Conservation (phyloP, 768 basidiomycete species). For the Porphyrellus cyaneotinctus region DNA sequence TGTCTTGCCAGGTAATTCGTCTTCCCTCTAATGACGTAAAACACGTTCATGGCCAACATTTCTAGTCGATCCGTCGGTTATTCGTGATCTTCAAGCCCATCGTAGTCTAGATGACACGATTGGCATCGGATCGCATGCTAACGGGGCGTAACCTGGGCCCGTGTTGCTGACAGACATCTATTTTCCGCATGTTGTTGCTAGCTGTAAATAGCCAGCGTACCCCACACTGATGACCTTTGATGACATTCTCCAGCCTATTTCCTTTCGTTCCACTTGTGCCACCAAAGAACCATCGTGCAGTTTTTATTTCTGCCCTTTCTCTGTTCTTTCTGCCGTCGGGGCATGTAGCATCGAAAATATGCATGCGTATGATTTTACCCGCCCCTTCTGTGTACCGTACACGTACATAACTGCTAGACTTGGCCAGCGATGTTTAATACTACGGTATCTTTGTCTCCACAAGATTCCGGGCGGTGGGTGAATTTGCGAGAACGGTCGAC, state of each 20-base stretch:
- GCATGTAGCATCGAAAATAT: slow-evolving; percentile 24
- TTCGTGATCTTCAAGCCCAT: slow-evolving; percentile 85
- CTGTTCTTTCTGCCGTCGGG: slow-evolving; percentile 9
- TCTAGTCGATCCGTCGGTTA: slow-evolving; percentile 81
- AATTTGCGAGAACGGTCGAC: not conserved
- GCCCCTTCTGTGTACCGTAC: slow-evolving; percentile 20
- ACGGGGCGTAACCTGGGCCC: slow-evolving; percentile 23
- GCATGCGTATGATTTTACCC: slow-evolving; percentile 27
- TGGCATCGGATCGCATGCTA: slow-evolving; percentile 29
- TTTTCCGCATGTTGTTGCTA: slow-evolving; percentile 15
- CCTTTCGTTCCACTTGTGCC: slow-evolving; percentile 17
- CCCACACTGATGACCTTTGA: slow-evolving; percentile 29
- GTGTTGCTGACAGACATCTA: slow-evolving; percentile 15
- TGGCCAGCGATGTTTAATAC: slow-evolving; percentile 13
- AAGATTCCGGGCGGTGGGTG: not conserved
- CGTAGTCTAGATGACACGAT: slow-evolving; percentile 67
- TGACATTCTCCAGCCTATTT: slow-evolving; percentile 23
- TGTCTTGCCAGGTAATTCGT: slow-evolving; percentile 73
- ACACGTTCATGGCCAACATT: slow-evolving; percentile 18
- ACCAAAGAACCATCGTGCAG: slow-evolving; percentile 13
- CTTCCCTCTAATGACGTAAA: slow-evolving; percentile 5
- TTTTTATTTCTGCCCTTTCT: slow-evolving; percentile 11
- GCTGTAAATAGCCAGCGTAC: slow-evolving; percentile 22
- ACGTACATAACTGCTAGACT: slow-evolving; percentile 26
- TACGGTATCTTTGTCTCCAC: not conserved